Conservation (phyloP, 2,329 filamentous ascomycete genomes). For the Monosporascus ibericus region DNA sequence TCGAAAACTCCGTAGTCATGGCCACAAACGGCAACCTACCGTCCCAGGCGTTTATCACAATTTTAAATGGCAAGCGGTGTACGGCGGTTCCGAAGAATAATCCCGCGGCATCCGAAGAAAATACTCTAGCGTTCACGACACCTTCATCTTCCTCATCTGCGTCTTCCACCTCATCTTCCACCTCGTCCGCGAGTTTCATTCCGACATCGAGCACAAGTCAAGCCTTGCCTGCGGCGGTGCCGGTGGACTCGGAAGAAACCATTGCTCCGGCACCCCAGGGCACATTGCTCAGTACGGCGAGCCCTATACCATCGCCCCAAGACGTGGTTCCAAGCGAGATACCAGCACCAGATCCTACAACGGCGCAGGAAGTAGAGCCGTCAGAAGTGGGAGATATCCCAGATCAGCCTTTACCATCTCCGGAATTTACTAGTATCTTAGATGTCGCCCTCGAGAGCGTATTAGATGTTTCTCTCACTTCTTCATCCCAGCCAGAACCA, state of each 20-base stretch:
- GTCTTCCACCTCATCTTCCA: not conserved
- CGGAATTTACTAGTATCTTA: not conserved
- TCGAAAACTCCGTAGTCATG: slow-evolving; percentile 30
- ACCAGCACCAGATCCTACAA: slow-evolving; percentile 8
- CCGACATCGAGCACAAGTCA: slow-evolving; percentile 1
- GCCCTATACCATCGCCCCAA: slow-evolving; percentile 19
- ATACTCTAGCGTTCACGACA: slow-evolving; percentile 9
- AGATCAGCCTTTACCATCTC: not conserved
- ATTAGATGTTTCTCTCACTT: not conserved
- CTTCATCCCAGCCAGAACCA: not conserved
- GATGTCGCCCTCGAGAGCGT: not conserved
- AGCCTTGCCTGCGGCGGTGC: slow-evolving; percentile 5
- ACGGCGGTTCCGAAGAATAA: slow-evolving; percentile 42
- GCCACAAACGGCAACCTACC: slow-evolving; percentile 35
- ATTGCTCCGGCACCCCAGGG: slow-evolving; percentile 10
- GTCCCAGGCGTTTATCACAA: slow-evolving; percentile 43
- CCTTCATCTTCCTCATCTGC: slow-evolving; percentile 10
- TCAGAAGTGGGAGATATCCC: slow-evolving; percentile 3
- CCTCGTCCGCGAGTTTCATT: too few species aligned
- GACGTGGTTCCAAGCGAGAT: slow-evolving; percentile 14
- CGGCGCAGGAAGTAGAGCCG: slow-evolving; percentile 9
- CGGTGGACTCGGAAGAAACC: slow-evolving; percentile 4
- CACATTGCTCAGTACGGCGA: slow-evolving; percentile 31
- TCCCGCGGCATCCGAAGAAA: slow-evolving; percentile 11
- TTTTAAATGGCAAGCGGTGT: slow-evolving; percentile 44